phyloP scores from a whole-genome alignment of 176 grass and related monocot species.

The Typha latifolia region DNA sequence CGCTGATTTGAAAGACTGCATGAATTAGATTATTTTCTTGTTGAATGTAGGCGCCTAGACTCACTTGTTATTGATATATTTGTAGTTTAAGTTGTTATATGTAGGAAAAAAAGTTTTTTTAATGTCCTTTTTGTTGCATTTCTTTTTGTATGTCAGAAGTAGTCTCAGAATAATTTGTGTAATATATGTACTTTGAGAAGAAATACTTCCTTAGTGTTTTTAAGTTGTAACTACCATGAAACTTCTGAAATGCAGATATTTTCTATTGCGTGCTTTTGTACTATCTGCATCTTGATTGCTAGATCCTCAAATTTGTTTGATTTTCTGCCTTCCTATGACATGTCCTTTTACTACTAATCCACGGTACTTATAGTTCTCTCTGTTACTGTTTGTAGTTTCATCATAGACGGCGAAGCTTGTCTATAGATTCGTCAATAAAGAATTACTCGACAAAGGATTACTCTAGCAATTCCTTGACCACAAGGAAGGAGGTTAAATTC shows the following conservation, averaged over 20 bases:
- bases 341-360: background rate
- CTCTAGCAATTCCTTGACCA: constrained; percentile 26
- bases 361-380: background rate
- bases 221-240: no score
- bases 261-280: no score
- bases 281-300: background rate
- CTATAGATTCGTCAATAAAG: constrained; percentile 32
- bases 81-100: no score
- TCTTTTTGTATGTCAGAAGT: no score
- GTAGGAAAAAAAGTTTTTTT: no score
- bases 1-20: background rate
- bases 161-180: no score
- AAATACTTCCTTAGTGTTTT: no score
- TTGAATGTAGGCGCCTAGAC: background rate
- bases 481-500: constrained; percentile 41
- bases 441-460: constrained; percentile 27
- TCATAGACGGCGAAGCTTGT: constrained; percentile 17
- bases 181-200: no score
- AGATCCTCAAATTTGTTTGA: background rate
- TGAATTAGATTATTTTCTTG: background rate
- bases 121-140: no score
- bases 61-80: background rate
- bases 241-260: no score
- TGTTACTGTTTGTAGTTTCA: constrained; percentile 26
- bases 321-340: background rate